phyloP scores from a whole-genome alignment of 495 filamentous ascomycete genomes.

The Chaetomidium leptoderma region DNA sequence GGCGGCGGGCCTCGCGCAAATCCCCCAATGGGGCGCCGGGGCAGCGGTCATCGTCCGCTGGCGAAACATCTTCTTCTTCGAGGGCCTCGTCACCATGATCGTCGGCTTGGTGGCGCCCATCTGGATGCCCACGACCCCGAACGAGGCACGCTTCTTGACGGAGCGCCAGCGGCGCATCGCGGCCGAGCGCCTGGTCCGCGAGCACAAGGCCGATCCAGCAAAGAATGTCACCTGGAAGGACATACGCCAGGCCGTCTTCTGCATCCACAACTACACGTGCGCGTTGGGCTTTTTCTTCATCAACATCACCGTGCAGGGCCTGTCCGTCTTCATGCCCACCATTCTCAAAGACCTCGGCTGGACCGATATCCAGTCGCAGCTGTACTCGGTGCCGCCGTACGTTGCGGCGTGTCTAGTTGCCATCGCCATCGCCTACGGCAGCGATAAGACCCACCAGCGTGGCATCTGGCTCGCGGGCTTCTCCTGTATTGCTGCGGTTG shows the following conservation, averaged over 20 bases:
- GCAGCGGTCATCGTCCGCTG: slow-evolving; percentile 48
- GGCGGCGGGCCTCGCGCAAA: slow-evolving; percentile 48
- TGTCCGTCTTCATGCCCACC: slow-evolving; percentile 51
- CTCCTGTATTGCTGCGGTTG: slow-evolving; percentile 42
- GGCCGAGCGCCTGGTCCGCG: slow-evolving; percentile 37
- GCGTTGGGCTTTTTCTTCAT: slow-evolving; percentile 47
- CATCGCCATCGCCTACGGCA: slow-evolving; percentile 52
- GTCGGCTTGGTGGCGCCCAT: slow-evolving; percentile 46
- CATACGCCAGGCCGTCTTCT: slow-evolving; percentile 38
- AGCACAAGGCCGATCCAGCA: slow-evolving; percentile 34
- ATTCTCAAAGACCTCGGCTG: slow-evolving; percentile 48
- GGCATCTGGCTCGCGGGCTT: slow-evolving; percentile 55
- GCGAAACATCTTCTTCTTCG: slow-evolving; percentile 66
- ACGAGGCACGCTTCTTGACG: slow-evolving; percentile 49
- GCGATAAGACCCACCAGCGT: slow-evolving; percentile 56
- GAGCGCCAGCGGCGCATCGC: slow-evolving; percentile 48
- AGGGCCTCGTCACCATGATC: slow-evolving; percentile 55
- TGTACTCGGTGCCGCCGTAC: slow-evolving; percentile 52
- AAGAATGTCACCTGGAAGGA: slow-evolving; percentile 38
- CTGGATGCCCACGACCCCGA: slow-evolving; percentile 53
- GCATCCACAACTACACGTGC: slow-evolving; percentile 48
- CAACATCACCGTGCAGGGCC: slow-evolving; percentile 50
- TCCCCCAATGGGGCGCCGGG: slow-evolving; percentile 47
- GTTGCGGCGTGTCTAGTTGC: slow-evolving; percentile 51
- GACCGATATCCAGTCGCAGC: slow-evolving; percentile 41